Base-by-base conservation (phyloP, 192 early-diverging fungal genomes). In the Backusella parvicylindrica region DNA sequence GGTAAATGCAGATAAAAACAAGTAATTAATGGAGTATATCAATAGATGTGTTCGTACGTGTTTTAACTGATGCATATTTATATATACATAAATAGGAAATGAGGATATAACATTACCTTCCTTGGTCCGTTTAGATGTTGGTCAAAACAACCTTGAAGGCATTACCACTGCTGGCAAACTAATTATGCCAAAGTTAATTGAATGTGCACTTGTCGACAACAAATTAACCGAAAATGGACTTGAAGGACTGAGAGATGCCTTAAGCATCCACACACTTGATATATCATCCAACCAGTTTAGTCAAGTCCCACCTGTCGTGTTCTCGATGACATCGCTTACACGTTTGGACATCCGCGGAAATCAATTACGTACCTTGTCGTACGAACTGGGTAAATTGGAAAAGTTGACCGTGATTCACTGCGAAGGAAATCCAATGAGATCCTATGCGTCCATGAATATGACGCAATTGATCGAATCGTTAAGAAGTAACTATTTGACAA, bases 321-420 rank as follows among this genome's bases (percentile, higher is more conserved):
- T 83, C 6, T 63, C 79, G 0, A 41, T 87, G n/a, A 23, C 71
- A 7, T 30, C 32, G 0, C 43, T 89, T 15, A 80, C 84, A n/a
- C 75, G 86, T 36, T 64, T 89, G 26, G 86, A 89, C 76, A 77
- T 89, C 36, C 63, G 85, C 8, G 79, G 72, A 70, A 89, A 89
- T 74, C 74, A 76, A 15, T 71, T 89, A 66, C 76, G 77, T 33
- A 28, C 31, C 38, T 77, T 89, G 18, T 82, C 85, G 15, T 43
- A 75, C 9, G 82, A 84, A 37, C 70, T 89, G 21, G 86, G 88
- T 13, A 64, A 68, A 35, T 76, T 89, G 53, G n/a, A 68, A 30
- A 64, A 84, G 53, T 69, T 89, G 36, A 81, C 79, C 7, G 77
- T 79, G 11, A 79, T 89, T 50, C 64, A 69, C 3, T 89, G 84